Evolutionary conservation across 73 alveolate species (phyloP).

Genomic region (Uronychia setigera): DNA sequence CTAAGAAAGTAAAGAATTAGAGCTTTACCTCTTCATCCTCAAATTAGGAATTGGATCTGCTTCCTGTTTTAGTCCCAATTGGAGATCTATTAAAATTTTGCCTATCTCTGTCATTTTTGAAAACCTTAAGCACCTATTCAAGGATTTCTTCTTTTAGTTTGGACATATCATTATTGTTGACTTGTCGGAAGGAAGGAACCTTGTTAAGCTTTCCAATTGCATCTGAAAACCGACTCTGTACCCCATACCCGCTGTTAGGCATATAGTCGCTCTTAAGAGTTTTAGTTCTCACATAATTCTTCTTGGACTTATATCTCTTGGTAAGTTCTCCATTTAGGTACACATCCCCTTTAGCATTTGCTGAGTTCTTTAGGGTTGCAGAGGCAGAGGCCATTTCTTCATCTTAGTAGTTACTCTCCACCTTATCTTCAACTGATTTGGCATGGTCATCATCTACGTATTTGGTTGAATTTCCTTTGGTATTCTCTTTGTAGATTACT

Average conservation of each 20-base stretch:
- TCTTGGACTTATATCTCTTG: background rate
- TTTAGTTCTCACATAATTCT: background rate
- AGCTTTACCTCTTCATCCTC: background rate
- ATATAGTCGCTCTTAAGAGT: background rate
- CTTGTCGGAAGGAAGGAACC: too few relatives aligned
- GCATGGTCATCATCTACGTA: too few relatives aligned
- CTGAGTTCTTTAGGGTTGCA: too few relatives aligned
- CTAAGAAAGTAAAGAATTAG: background rate
- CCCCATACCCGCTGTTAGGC: background rate
- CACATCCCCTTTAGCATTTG: too few relatives aligned
- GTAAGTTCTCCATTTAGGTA: background rate
- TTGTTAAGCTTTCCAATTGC: too few relatives aligned
- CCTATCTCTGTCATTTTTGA: background rate
- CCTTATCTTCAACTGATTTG: too few relatives aligned
- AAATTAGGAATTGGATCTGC: background rate
- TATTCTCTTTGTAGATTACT: too few relatives aligned
- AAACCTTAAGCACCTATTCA: background rate
- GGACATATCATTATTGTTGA: background rate
- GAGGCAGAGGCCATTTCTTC: too few relatives aligned
- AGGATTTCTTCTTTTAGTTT: background rate
- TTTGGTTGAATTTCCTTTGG: too few relatives aligned
- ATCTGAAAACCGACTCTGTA: background rate
- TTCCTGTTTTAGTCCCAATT: background rate
- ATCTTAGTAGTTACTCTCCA: too few relatives aligned
- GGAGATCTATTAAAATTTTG: background rate